Evolutionary conservation across 352 stramenopile species (phyloP), one percentile per base, ranked within the genome.

Genomic region (Halophytophthora batemanensis): DNA sequence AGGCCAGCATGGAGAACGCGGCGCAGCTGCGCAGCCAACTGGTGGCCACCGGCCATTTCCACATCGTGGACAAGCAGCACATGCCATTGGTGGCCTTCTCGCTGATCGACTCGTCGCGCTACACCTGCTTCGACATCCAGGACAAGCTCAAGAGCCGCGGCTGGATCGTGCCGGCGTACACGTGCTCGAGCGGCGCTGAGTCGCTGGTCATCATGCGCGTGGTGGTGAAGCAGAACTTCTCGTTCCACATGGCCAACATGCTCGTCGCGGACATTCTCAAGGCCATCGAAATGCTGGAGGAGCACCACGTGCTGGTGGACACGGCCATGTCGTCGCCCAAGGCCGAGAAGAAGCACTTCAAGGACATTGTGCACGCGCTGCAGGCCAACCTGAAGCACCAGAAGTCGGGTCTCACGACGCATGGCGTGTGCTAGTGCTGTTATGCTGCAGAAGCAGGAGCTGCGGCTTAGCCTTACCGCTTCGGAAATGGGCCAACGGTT

Each of bases 151-250:
- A 77, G 54, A 86, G 74, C 38, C 77, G 84, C 34, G 84, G 87
- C 0, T 96, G 88, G 88, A 96, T 95, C 57, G 78, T 96, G 14
- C 88, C 88, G 11, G 88, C 88, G 19, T 96, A 96, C 72, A 93
- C 83, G 47, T 95, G 84, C 66, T 89, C 82, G 18, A 72, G 68
- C 13, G 86, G 84, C 15, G 86, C 86, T 36, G 79, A 96, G 56
- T 78, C 75, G 45, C 64, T 96, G 29, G 68, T 80, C 40, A 95
- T 96, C 71, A 96, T 96, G 86, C 84, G 86, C 53, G 84, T 93
- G 21, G 86, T 96, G 14, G 82, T 94, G 46, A 96, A 95, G 67
- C 86, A 96, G 64, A 96, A 96, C 59, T 92, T 96, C 36, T 81
- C 81, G 21, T 86, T 80, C 53, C 73, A 90, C 65, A 93, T 95